phyloP scores from a whole-genome alignment of 495 filamentous ascomycete genomes.

The Rostrohypoxylon terebratum region DNA sequence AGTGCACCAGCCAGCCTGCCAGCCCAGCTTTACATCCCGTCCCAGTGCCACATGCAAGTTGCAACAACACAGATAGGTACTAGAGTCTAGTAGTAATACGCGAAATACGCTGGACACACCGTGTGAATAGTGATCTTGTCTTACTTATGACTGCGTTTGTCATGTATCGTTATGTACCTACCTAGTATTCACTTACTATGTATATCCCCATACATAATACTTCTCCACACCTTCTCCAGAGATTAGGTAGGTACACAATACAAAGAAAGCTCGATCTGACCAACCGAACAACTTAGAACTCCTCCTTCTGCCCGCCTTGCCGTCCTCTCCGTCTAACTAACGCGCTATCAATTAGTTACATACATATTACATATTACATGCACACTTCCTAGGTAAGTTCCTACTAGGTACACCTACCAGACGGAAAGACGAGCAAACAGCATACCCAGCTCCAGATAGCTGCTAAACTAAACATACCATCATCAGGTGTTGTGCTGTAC shows the following conservation, averaged over 20 bases:
- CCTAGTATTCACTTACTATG: no score
- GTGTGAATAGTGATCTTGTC: constrained; percentile 16
- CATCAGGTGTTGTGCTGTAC: constrained; percentile 34
- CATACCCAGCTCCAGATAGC: constrained; percentile 2
- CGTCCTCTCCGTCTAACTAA: constrained; percentile 11
- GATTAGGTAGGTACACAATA: constrained; percentile 33
- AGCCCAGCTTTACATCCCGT: no score
- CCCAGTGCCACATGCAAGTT: no score
- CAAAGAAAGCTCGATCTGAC: constrained; percentile 23
- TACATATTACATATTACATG: constrained; percentile 15
- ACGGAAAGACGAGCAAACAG: constrained; percentile 14
- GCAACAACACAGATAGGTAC: background rate
- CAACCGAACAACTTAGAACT: constrained; percentile 27
- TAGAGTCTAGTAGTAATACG: background rate
- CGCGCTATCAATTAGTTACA: constrained; percentile 17
- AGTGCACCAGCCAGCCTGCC: background rate
- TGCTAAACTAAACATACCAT: constrained; percentile 31
- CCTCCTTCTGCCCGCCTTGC: constrained; percentile 1
- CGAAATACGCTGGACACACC: background rate
- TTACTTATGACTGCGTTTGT: constrained; percentile 12
- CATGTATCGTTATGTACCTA: constrained; percentile 15
- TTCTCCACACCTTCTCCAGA: constrained; percentile 45
- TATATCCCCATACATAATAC: background rate
- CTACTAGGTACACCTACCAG: constrained; percentile 31
- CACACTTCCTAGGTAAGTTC: background rate